phyloP scores from a whole-genome alignment of 495 filamentous ascomycete species.

The Lepidopterella palustris region DNA sequence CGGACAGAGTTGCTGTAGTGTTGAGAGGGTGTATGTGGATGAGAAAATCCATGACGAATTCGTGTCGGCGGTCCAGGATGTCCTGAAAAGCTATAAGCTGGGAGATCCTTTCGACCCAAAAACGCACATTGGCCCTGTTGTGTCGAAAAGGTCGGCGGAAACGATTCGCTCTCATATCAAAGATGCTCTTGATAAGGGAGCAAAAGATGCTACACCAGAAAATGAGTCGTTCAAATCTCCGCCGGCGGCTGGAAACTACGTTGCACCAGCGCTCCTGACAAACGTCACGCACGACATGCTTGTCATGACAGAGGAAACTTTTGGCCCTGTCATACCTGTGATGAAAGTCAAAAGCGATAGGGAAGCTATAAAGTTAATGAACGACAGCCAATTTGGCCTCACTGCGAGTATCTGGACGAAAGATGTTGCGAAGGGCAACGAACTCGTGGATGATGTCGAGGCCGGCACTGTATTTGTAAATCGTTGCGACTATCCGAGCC shows the following conservation, averaged over 20 bases:
- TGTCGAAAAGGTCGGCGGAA: slow-evolving; percentile 67
- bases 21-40: slow-evolving; percentile 90
- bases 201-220: slow-evolving; percentile 71
- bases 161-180: slow-evolving; percentile 74
- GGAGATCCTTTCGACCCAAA: slow-evolving; percentile 73
- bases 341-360: slow-evolving; percentile 83
- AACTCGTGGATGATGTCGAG: slow-evolving; percentile 73
- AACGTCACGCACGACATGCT: slow-evolving; percentile 78
- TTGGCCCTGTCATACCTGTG: slow-evolving; percentile 88
- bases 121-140: slow-evolving; percentile 83
- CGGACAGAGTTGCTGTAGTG: slow-evolving; percentile 90
- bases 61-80: slow-evolving; percentile 66
- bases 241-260: slow-evolving; percentile 69
- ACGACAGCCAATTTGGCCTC: slow-evolving; percentile 88
- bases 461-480: slow-evolving; percentile 97
- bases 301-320: slow-evolving; percentile 94
- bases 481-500: slow-evolving; percentile 84
- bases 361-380: slow-evolving; percentile 83
- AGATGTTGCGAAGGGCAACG: slow-evolving; percentile 68
- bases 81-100: slow-evolving; percentile 81
- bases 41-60: slow-evolving; percentile 76
- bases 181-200: slow-evolving; percentile 80
- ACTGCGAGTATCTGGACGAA: slow-evolving; percentile 99
- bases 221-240: slow-evolving; percentile 66
- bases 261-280: slow-evolving; percentile 76